Base-by-base conservation (phyloP, 2,329 filamentous ascomycete genomes). In the Septoria petroselini region DNA sequence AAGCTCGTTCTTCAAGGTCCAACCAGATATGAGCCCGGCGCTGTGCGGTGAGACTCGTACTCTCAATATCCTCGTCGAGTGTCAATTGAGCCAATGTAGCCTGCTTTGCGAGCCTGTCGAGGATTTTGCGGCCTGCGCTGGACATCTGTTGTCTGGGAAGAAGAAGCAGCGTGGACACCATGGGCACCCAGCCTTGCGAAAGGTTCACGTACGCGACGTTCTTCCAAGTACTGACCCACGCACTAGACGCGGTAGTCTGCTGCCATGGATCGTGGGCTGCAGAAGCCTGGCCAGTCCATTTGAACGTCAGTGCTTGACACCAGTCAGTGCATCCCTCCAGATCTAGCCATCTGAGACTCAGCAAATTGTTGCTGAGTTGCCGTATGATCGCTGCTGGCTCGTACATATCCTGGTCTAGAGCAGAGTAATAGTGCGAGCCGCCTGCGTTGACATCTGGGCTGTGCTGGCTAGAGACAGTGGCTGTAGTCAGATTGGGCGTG, bases 321-420 rank as follows among this genome's bases (percentile, higher is more conserved):
- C 81, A 84, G 17, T 71, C 68, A 2, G 64, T 65, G 58, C 81
- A 84, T 7, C 81, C 80, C 62, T 82, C 78, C 1, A 84, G 67
- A 58, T 84, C 81, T 1, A 84, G 71, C 79, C 79, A 83, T 58
- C 76, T 73, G 2, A 84, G 69, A 37, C 78, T 79, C 57, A 82
- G 79, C 0, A 80, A 78, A 35, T 73, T 72, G 38, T 72, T 68
- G 19, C 77, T 79, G 1, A 84, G 68, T 18, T 76, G 76, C 4
- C 78, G 75, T 1, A 84, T 69, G 15, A 83, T 73, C 14, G 73
- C 73, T 1, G 77, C 73, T 1, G 79, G 75, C 62, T 83, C 79
- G 30, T 73, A 71, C 71, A 75, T 77, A 61, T 82, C 75, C 44
- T 77, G 70, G 48, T 82, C 78, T 23, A 73, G 65, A 2, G 70